These are phyloP conservation scores for Rauvolfia tetraphylla DNA, from an alignment of 257 asterid species.

Conservation along the genomic window DNA sequence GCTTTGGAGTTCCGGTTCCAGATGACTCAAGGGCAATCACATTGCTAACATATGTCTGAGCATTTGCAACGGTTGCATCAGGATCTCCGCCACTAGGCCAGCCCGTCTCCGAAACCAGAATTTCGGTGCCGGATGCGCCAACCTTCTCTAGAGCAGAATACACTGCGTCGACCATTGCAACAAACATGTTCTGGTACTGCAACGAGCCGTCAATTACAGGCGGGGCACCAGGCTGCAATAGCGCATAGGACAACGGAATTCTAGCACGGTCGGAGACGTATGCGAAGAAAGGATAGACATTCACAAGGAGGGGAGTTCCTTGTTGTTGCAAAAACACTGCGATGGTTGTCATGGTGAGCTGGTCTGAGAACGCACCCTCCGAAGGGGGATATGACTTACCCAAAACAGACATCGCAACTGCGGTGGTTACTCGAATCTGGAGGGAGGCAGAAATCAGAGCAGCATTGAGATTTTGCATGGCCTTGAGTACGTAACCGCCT, in stretches of 20 bases:
- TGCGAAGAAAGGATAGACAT: constrained; percentile 40
- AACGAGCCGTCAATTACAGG: not conserved
- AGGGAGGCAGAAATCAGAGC: constrained; percentile 16
- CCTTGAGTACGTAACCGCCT: constrained; percentile 27
- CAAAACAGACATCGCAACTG: constrained; percentile 22
- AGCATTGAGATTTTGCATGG: constrained; percentile 31
- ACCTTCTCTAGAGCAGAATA: constrained; percentile 42
- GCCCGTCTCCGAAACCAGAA: constrained; percentile 55
- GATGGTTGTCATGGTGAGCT: constrained; percentile 12
- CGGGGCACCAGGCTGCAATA: not conserved
- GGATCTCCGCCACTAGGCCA: constrained; percentile 52
- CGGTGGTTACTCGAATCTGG: constrained; percentile 30
- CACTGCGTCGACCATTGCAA: constrained; percentile 42
- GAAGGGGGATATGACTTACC: constrained; percentile 44
- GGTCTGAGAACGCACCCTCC: constrained; percentile 9
- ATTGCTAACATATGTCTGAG: constrained; percentile 35
- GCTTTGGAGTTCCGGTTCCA: constrained; percentile 42
- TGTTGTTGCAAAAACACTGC: constrained; percentile 15
- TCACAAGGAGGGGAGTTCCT: constrained; percentile 29
- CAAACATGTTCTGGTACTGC: constrained; percentile 37
- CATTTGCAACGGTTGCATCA: constrained; percentile 31
- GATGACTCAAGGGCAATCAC: constrained; percentile 27
- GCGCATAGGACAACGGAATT: constrained; percentile 33
- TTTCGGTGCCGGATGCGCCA: constrained; percentile 19
- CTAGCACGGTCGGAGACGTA: constrained; percentile 19